Evolutionary conservation across 2,329 filamentous ascomycete genomes (phyloP), one percentile per base, ranked within the genome.

Genomic region (Beauveria caledonica): DNA sequence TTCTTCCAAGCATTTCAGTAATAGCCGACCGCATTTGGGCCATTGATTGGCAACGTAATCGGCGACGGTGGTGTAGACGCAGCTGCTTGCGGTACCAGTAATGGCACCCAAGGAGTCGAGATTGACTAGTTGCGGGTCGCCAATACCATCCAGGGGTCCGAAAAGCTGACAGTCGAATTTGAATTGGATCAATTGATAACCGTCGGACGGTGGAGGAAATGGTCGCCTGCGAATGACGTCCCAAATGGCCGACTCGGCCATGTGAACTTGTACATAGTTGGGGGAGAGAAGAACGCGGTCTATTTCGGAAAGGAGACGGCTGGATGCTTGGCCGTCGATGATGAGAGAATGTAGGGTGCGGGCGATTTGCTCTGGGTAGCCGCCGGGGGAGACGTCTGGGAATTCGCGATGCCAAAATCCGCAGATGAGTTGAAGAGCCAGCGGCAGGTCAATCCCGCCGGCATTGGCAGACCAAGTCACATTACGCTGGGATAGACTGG

Each of bases 161-260:
- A 72, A 71, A 3, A 73, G 56, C 13, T 71, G 68, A 7, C 70
- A 74, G 46, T 73, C 70, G 25, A 71, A 74, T 45, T 69, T 70
- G 62, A 74, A 73, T 57, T 74, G 72, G 10, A 72, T 60, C 5
- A 71, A 64, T 25, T 73, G 70, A 27, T 71, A 74, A 0, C 73
- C 73, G 46, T 74, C 73, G 0, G 58, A 6, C 0, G 72, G 72
- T 1, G 72, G 72, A 17, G 65, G 67, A n/a, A 62, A 67, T 1
- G 68, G 67, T 33, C 68, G 65, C 27, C 66, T 73, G n/a, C 70
- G 46, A 5, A 73, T 63, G 8, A 74, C 68, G 51, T 72, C 69
- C 73, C 72, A 74, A 0, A 74, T 64, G 9, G 73, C 69, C 2
- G 73, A 73, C 58, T 74, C 73, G 64, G 71, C 69, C n/a, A 73